Evolutionary conservation across 108 stramenopile species (phyloP).

Genomic region (Fragilaria radians): DNA sequence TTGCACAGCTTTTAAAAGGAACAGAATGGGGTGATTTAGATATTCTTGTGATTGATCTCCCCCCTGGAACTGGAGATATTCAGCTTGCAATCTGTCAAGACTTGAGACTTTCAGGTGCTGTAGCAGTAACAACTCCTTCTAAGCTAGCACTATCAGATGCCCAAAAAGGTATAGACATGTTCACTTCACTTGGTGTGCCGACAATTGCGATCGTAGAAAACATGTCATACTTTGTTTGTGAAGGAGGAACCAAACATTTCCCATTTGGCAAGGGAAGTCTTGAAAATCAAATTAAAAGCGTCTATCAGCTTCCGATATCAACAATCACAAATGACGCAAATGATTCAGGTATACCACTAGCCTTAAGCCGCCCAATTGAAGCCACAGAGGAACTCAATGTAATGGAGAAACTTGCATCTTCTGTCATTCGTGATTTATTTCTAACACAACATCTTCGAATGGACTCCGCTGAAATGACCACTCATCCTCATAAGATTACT

Average conservation of each 20-base stretch:
- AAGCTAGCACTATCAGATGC: slow-evolving; percentile 91
- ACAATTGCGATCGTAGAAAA: slow-evolving; percentile 97
- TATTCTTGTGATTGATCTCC: slow-evolving; percentile 94
- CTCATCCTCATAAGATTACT: neutral
- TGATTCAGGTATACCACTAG: slow-evolving; percentile 62
- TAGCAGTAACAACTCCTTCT: slow-evolving; percentile 98
- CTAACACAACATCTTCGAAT: slow-evolving; percentile 39
- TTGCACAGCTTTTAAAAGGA: slow-evolving; percentile 86
- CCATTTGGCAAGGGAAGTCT: slow-evolving; percentile 69
- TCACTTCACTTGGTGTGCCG: slow-evolving; percentile 86
- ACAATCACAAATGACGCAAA: slow-evolving; percentile 48
- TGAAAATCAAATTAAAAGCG: slow-evolving; percentile 19
- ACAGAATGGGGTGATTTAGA: slow-evolving; percentile 99
- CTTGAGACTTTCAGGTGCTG: slow-evolving; percentile 90
- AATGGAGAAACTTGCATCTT: slow-evolving; percentile 51
- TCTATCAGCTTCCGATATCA: slow-evolving; percentile 78
- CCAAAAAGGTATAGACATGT: slow-evolving; percentile 95
- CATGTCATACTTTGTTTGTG: slow-evolving; percentile 91
- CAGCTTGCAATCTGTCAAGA: slow-evolving; percentile 95
- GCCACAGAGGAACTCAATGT: slow-evolving; percentile 42
- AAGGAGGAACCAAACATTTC: slow-evolving; percentile 73
- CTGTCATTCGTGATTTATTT: slow-evolving; percentile 65
- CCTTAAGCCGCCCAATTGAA: slow-evolving; percentile 33
- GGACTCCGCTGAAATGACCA: slow-evolving; percentile 9
- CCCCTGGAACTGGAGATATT: slow-evolving; percentile 99